These are phyloP conservation scores for Flaveria floridana DNA, from an alignment of 140 eudicot genomes.

Conservation along the genomic window DNA sequence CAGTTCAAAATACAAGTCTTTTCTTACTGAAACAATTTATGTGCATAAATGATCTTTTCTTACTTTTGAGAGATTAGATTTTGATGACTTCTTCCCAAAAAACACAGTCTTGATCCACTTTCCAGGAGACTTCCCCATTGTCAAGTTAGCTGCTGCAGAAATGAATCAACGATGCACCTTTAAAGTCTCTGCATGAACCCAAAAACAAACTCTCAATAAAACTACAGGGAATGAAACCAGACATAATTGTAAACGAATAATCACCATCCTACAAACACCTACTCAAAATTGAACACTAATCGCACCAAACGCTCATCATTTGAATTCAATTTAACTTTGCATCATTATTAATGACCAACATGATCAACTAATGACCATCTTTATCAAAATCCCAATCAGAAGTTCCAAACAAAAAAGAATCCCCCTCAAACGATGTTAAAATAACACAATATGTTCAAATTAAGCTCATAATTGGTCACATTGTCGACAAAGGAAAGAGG, in stretches of 20 bases:
- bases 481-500: background rate
- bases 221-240: background rate
- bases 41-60: constrained; percentile 27
- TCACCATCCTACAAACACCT: background rate
- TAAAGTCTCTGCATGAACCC: constrained; percentile 34
- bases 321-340: constrained; percentile 2
- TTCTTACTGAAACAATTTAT: background rate
- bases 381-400: background rate
- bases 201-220: constrained; percentile 12
- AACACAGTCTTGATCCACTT: constrained; percentile 92
- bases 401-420: background rate
- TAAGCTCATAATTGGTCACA: background rate
- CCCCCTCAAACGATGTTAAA: background rate
- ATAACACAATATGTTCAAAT: background rate
- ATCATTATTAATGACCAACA: background rate
- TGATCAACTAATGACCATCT: background rate
- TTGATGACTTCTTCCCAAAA: constrained; percentile 82
- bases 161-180: background rate
- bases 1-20: background rate
- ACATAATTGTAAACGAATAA: background rate
- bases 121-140: constrained; percentile 86
- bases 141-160: constrained; percentile 16
- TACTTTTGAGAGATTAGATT: constrained; percentile 64
- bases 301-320: background rate
- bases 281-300: background rate